Percentiles rank a stretch among this genome's conserved stretches.
Evolutionary conservation across 2,329 filamentous ascomycete genomes (phyloP).

Genomic region (Penicillium sp.): DNA sequence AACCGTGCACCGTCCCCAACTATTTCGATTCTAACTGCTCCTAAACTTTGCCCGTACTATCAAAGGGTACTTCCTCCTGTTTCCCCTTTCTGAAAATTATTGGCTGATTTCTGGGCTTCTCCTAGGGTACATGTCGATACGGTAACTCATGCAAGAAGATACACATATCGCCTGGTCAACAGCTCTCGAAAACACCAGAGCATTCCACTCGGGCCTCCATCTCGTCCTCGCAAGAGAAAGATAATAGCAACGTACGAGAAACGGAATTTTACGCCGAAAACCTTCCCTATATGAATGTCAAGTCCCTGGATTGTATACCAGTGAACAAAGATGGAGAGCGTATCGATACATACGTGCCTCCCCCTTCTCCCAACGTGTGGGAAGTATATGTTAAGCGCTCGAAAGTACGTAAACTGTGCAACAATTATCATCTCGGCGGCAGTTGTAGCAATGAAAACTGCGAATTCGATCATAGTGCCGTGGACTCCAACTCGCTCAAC

Average conservation of each 20-base stretch:
- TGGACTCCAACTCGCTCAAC: conserved; percentile 45
- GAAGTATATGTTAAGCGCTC: conserved; percentile 46
- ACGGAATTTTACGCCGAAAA: conserved; percentile 27
- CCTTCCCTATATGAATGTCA: conserved; percentile 26
- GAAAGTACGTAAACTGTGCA: conserved; percentile 53
- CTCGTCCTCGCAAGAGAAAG: conserved; percentile 17
- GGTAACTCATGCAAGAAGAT: conserved; percentile 38
- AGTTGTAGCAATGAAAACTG: conserved; percentile 46
- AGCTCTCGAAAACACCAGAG: conserved; percentile 25
- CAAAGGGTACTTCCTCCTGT: conserved; percentile 33
- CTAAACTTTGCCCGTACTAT: conserved; percentile 38
- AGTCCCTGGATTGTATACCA: conserved; percentile 42
- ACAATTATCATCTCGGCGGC: conserved; percentile 52
- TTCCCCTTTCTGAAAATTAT: too few species aligned
- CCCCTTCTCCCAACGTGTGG: conserved; percentile 44
- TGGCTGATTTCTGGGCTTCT: not conserved
- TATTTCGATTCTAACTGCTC: conserved; percentile 2
- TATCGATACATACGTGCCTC: conserved; percentile 50
- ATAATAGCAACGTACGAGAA: conserved; percentile 22
- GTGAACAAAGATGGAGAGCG: conserved; percentile 55
- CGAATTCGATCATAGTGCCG: conserved; percentile 52
- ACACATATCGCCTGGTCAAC: conserved; percentile 35
- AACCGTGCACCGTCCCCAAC: conserved; percentile 12
- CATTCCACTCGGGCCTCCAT: conserved; percentile 21
- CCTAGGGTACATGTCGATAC: conserved; percentile 39